Evolutionary conservation across 176 grass and related monocot species (phyloP), one percentile per base, ranked within the genome.

Genomic region (Oryza meridionalis): DNA sequence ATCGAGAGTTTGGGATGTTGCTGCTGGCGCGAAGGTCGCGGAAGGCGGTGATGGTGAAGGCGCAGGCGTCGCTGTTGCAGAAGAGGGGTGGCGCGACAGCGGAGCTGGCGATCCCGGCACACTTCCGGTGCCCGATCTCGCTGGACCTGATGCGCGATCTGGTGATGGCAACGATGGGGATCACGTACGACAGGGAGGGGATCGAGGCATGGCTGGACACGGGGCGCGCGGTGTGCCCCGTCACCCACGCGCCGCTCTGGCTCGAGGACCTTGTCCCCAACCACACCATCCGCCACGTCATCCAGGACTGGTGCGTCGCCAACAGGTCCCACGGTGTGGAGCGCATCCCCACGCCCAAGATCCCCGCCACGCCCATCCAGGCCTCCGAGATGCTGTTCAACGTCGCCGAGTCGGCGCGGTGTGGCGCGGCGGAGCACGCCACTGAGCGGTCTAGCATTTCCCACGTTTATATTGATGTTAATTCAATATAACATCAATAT

Each of bases 251-350:
- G 61, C 67, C 70, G 76, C 79, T 98, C 51, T 79, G 86, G 4
- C 68, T 53, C 16, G 90, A 93, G 42, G 95, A 98, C 83, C 84
- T 98, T 45, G 88, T 94, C 65, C 95, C 95, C 26, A 98, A 98
- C 91, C 90, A 94, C 70, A 71, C 90, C 67, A 77, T 91, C 43
- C 88, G 84, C 27, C 76, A 88, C 59, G 80, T 98, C 35, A 98
- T 98, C 66, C 95, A 98, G 87, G 90, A 94, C 81, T 98, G 95
- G 95, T 98, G 95, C 78, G 95, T 93, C 21, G 86, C 84, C 15
- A 91, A 95, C 88, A 84, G 90, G 7, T 81, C 92, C 63, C 74
- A 51, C 38, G 92, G 95, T 17, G 71, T 98, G n/a, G 92, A 98
- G 82, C 87, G 95, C 11, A 98, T 98, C 32, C 95, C 92, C 49